Base-by-base conservation (phyloP, 1,284 basidiomycete genomes). In the Rhodotorula mucilaginosa region DNA sequence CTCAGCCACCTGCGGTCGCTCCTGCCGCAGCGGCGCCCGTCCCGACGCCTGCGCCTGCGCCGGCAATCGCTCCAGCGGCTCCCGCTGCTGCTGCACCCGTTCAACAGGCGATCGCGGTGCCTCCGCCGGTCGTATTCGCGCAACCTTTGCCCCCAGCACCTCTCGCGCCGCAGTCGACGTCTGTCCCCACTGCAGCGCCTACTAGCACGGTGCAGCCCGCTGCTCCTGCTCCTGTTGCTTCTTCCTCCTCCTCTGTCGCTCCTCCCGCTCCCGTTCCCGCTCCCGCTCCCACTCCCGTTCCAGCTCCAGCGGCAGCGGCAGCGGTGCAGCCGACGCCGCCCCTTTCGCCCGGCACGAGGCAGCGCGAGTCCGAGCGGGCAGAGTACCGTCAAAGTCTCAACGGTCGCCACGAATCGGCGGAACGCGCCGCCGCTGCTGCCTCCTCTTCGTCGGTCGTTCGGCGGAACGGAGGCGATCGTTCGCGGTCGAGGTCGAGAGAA, bases 281-380 rank as follows among this genome's bases (percentile, higher is more conserved):
- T 13, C 26, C 21, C 31, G 48, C 0, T n/a, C n/a, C n/a, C n/a
- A n/a, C n/a, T n/a, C n/a, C n/a, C n/a, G n/a, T n/a, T n/a, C n/a
- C n/a, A n/a, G n/a, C n/a, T n/a, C n/a, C n/a, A n/a, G n/a, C n/a
- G n/a, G n/a, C n/a, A n/a, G n/a, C n/a, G n/a, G n/a, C n/a, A n/a
- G n/a, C n/a, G n/a, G n/a, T n/a, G n/a, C 29, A 34, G 8, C 31
- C 26, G 13, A 4, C 29, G 31, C 31, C 23, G 21, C 47, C 23
- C 12, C 34, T 44, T 13, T n/a, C 62, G 51, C 52, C 62, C 16
- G 62, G 54, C 3, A 62, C 46, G 46, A 49, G 19, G 29, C 52
- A 67, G 60, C 54, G 66, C 60, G 66, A 67, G 52, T 39, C 39
- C 29, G 66, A 67, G 54, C 62, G 62, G 39, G 62, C 34, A 1